phyloP scores from a whole-genome alignment of 768 basidiomycete species.

The Clitopilus hobsonii region DNA sequence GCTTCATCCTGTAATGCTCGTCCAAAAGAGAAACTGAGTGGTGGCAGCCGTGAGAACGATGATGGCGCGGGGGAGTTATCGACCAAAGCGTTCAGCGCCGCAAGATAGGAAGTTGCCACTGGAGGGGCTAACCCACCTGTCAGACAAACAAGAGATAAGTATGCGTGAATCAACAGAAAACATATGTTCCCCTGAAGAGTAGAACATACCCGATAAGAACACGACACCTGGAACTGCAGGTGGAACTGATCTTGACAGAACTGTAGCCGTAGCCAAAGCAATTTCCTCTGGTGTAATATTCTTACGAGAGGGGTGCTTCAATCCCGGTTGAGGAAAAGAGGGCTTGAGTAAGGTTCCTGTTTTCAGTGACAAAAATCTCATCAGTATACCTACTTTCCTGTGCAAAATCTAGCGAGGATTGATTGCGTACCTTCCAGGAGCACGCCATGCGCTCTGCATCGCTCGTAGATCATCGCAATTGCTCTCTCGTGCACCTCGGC shows the following conservation, averaged over 20 bases:
- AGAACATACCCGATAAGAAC: conserved; percentile 41
- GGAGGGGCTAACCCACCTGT: conserved; percentile 39
- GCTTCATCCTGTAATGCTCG: conserved; percentile 46
- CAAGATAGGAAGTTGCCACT: conserved; percentile 35
- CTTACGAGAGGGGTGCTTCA: conserved; percentile 33
- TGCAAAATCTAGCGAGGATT: background rate
- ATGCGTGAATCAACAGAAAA: background rate
- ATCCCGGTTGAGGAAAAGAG: conserved; percentile 46
- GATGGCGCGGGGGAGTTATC: conserved; percentile 26
- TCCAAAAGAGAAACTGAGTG: conserved; percentile 46
- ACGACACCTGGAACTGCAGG: conserved; percentile 41
- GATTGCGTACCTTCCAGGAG: conserved; percentile 40
- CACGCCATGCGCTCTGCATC: conserved; percentile 40
- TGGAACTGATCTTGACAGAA: conserved; percentile 41
- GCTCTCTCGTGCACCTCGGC: conserved; percentile 41
- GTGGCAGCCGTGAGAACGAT: conserved; percentile 34
- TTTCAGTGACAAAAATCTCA: background rate
- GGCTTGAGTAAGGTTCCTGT: conserved; percentile 48
- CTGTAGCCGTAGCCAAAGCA: conserved; percentile 39
- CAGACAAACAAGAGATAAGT: background rate
- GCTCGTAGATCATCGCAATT: conserved; percentile 39
- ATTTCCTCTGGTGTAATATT: conserved; percentile 34
- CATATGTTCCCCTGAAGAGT: background rate
- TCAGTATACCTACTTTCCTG: background rate
- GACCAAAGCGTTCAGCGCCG: conserved; percentile 33